Conservation (phyloP, 257 asterid genomes). For the Scutellaria galericulata region DNA sequence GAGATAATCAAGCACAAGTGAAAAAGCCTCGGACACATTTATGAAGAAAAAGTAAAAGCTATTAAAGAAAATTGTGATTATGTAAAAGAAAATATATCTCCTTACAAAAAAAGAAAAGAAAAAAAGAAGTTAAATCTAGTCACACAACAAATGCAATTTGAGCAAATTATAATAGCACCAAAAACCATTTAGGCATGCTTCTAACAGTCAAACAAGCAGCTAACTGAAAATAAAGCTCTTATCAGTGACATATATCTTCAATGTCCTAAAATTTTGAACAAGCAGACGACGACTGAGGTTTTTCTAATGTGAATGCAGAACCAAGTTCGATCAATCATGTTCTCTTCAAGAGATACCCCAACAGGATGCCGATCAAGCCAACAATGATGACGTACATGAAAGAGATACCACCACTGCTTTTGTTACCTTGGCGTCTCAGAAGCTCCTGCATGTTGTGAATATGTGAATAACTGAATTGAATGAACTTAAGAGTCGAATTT, state of each 20-base stretch:
- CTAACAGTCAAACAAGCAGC: slow-evolving; percentile 49
- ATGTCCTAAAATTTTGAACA: slow-evolving; percentile 44
- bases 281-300: slow-evolving; percentile 32
- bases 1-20: background rate
- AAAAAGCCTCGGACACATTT: background rate
- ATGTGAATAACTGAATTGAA: background rate
- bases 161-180: slow-evolving; percentile 46
- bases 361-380: slow-evolving; percentile 73
- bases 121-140: slow-evolving; percentile 36
- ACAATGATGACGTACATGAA: slow-evolving; percentile 68
- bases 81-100: slow-evolving; percentile 13
- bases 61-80: background rate
- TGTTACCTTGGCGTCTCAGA: slow-evolving; percentile 68
- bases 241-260: slow-evolving; percentile 46
- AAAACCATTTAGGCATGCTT: slow-evolving; percentile 43
- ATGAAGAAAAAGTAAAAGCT: background rate
- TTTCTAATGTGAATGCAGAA: slow-evolving; percentile 21
- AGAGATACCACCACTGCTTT: slow-evolving; percentile 66
- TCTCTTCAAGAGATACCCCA: slow-evolving; percentile 87
- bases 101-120: slow-evolving; percentile 9
- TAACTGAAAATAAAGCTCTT: slow-evolving; percentile 48
- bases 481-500: background rate
- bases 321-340: slow-evolving; percentile 40
- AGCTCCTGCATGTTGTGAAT: slow-evolving; percentile 61
- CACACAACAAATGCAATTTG: slow-evolving; percentile 52